Base-by-base conservation (phyloP, 2,329 filamentous ascomycete genomes). In the Aciculosporium take region DNA sequence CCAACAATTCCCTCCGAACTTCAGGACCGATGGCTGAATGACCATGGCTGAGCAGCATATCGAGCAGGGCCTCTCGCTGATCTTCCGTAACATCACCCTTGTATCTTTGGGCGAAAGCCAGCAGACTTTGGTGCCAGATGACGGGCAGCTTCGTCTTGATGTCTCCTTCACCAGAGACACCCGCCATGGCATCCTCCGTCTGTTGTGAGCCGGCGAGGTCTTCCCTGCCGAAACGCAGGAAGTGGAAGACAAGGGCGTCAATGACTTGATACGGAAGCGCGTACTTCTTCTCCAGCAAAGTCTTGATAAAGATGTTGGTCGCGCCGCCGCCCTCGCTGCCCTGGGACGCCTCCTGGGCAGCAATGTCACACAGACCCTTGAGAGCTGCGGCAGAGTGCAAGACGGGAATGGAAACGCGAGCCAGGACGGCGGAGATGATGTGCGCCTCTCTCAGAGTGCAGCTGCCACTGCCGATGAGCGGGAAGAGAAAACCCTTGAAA, bases 51-150 rank as follows among this genome's bases (percentile, higher is more conserved):
- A 94, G 68, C 15, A 98, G 67, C 45, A 98, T 63, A 63, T 98
- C 91, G 5, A 98, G 66, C 39, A 98, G 64, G 1, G 87, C 84
- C 63, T 98, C 89, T 51, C 88, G 72, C 66, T 94, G 88, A 51
- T 95, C 88, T 59, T 95, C 88, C 2, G 87, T 94, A 51, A 95
- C 89, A 60, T 96, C 89, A 51, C 95, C 93, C 55, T 87, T 80
- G 64, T 96, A 98, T 43, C 89, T 73, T 64, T 95, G 84, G 21
- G 91, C 87, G 63, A 98, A 98, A 2, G 85, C 82, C 41, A 98
- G 65, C 24, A 98, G 68, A 52, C 83, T 87, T 65, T 96, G 89
- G 61, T 98, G 91, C 87, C 89, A 98, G 42, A 98, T 78, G 7
- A 98, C 87, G 0, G 93, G 91, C 49, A 96, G 60, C 56, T 83